Conservation (phyloP, 1,139 yeast species). For the Yamadazyma taylorii region DNA sequence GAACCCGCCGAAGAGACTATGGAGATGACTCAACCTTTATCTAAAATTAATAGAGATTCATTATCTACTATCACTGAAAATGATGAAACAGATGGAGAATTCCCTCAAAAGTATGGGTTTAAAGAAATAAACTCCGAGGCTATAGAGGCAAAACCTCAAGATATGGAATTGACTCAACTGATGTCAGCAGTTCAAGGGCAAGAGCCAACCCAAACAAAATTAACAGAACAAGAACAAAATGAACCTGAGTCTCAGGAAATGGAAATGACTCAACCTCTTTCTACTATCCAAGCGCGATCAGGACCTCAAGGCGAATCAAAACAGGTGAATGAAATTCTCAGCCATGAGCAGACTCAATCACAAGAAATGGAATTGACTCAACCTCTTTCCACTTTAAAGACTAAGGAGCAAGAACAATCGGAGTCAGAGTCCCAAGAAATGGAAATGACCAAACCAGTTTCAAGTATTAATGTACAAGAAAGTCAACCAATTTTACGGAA, state of each 20-base stretch:
- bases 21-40: constrained; percentile 11
- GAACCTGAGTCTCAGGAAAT: constrained; percentile 8
- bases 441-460: neutral
- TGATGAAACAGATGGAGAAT: constrained; percentile 13
- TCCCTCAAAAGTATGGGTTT: too few relatives aligned
- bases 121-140: too few relatives aligned
- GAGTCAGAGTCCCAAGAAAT: too few relatives aligned
- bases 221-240: constrained; percentile 1
- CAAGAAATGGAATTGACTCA: constrained; percentile 11
- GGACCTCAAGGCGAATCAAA: neutral
- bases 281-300: constrained; percentile 2
- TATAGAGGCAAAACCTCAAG: constrained; percentile 6
- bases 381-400: constrained; percentile 7
- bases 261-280: constrained; percentile 18
- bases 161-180: constrained; percentile 8
- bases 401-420: too few relatives aligned
- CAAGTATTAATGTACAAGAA: constrained; percentile 2
- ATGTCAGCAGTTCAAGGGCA: too few relatives aligned
- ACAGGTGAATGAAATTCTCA: too few relatives aligned
- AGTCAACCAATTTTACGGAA: too few relatives aligned
- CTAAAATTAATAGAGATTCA: constrained; percentile 3
- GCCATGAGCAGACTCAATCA: too few relatives aligned
- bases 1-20: constrained; percentile 8
- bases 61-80: constrained; percentile 6
- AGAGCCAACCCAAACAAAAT: too few relatives aligned